These are phyloP conservation scores for Ophiostoma quercus DNA, from an alignment of 2,329 filamentous ascomycete species.

Conservation along the genomic window DNA sequence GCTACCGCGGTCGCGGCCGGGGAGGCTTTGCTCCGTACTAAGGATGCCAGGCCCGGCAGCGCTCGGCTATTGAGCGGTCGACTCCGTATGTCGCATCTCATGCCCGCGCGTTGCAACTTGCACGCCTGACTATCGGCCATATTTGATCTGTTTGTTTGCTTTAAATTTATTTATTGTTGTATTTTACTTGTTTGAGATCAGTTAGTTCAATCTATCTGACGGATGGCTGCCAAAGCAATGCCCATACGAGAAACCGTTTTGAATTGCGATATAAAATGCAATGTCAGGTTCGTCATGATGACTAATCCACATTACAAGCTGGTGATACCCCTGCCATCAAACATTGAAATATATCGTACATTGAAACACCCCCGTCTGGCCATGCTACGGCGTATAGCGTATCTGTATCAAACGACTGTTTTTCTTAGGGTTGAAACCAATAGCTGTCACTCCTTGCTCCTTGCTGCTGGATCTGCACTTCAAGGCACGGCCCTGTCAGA, in stretches of 20 bases:
- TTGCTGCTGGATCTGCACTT: conserved; percentile 4
- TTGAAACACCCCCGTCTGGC: not conserved
- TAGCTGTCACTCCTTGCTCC: not conserved
- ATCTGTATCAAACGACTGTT: not conserved
- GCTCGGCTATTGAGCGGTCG: not conserved
- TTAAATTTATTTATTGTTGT: not conserved
- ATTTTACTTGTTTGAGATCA: not conserved
- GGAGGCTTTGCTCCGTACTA: conserved; percentile 31
- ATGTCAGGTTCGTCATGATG: not conserved
- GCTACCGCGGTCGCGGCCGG: conserved; percentile 61
- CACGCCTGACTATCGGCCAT: not conserved
- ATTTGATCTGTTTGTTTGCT: not conserved
- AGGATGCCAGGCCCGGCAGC: not conserved
- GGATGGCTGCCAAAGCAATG: not conserved
- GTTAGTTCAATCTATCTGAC: not conserved
- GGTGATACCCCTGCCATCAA: not conserved
- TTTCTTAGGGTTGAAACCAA: too few relatives aligned
- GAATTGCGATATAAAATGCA: not conserved
- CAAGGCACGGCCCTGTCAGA: not conserved
- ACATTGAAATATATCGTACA: not conserved
- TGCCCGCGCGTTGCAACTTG: not conserved
- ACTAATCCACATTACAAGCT: not conserved
- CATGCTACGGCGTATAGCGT: not conserved
- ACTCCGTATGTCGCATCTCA: not conserved
- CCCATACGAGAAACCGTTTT: not conserved